phyloP scores from a whole-genome alignment of 768 basidiomycete genomes.

The Porphyrellus cyaneotinctus region DNA sequence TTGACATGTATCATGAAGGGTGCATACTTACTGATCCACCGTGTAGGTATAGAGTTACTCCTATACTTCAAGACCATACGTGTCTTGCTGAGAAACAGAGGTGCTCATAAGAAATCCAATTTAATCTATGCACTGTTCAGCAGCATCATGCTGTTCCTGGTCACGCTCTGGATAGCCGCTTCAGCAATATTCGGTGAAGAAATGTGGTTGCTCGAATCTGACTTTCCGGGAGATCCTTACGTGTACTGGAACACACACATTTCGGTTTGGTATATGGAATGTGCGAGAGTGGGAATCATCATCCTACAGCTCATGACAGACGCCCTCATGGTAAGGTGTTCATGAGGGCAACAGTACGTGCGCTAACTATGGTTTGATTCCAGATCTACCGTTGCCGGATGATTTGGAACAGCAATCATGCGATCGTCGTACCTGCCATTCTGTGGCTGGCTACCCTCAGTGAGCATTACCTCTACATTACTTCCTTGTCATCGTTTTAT shows the following conservation, averaged over 20 bases:
- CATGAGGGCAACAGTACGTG: background rate
- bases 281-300: constrained; percentile 5
- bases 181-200: constrained; percentile 22
- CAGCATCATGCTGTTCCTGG: constrained; percentile 18
- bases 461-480: background rate
- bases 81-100: constrained; percentile 4
- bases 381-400: no score
- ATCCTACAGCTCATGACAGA: background rate
- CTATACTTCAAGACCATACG: constrained; percentile 25
- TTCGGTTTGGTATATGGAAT: constrained; percentile 24
- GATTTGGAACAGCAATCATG: no score
- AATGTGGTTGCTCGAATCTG: constrained; percentile 33
- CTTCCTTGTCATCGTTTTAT: background rate
- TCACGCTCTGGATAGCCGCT: constrained; percentile 29
- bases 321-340: constrained; percentile 16
- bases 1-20: no score
- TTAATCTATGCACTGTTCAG: background rate
- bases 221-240: constrained; percentile 34
- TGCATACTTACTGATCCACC: background rate
- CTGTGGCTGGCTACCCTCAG: background rate
- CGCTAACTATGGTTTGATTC: background rate
- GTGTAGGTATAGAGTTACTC: constrained; percentile 18
- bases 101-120: background rate
- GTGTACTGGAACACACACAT: constrained; percentile 27
- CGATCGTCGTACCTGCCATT: background rate